Evolutionary conservation across 495 filamentous ascomycete genomes (phyloP), one percentile per base, ranked within the genome.

Genomic region (Podospora didyma): DNA sequence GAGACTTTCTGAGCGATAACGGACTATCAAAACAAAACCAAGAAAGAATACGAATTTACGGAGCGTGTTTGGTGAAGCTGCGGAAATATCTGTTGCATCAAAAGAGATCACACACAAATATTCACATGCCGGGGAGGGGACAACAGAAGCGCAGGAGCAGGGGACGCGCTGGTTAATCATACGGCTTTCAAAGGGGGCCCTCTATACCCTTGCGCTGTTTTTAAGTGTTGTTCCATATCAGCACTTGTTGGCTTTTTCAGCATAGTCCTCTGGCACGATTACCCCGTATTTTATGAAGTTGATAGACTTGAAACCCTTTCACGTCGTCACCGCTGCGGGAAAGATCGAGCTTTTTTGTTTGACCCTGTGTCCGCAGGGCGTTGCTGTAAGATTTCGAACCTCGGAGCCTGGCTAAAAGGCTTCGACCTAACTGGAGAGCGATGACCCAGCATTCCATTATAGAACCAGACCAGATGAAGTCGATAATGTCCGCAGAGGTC

Each of bases 1-100:
- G 88, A 90, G 78, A 92, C 88, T 49, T 91, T 91, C 67, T 91
- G 37, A 28, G 21, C 21, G n/a, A 28, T 2, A 19, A 22, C 20
- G 41, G 14, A 19, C 46, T 24, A 31, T 24, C 16, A 10, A 11
- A 7, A 11, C 24, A 35, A 37, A 50, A 19, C 12, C 7, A 50
- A 47, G 11, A 58, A 41, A 19, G 24, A 31, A 31, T 31, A 31
- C 26, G 26, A 31, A 31, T 31, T 31, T 31, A 31, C 26, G 26
- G 26, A 31, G 26, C 26, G 26, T 31, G 26, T 31, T 31, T 31
- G 26, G 9, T 31, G 26, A 9, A 31, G 26, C 26, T 3, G 26
- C 26, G 4, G 42, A 44, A 34, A 31, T 31, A 31, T 31, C 9
- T 31, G 26, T 31, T 31, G 20, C n/a, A 14, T 49, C 21, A 49